Percentiles rank a stretch among this genome's conserved stretches.
phyloP scores from a whole-genome alignment of 306 rosid species.

The Glycine latifolia region DNA sequence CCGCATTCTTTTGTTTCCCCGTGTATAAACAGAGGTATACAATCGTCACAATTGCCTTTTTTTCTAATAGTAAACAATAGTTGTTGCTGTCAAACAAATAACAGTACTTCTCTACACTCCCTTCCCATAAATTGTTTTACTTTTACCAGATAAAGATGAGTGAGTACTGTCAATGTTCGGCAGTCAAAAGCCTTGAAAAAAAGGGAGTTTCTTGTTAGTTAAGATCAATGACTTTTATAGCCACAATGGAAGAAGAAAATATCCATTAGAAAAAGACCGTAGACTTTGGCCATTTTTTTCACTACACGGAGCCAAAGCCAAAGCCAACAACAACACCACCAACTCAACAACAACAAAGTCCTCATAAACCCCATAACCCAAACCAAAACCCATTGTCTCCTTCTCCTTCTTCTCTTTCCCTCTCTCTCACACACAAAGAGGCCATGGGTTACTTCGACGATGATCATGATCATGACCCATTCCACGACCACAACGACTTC shows the following conservation, averaged over 20 bases:
- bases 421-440: not conserved
- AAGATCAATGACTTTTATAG: constrained; percentile 20
- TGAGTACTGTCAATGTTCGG: constrained; percentile 9
- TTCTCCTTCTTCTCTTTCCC: not conserved
- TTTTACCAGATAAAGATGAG: not conserved
- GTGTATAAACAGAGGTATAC: too few species aligned
- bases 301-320: not conserved
- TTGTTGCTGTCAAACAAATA: not conserved
- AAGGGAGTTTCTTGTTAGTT: constrained; percentile 34
- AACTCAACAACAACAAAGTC: too few species aligned
- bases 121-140: not conserved
- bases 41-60: not conserved
- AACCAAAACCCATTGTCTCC: not conserved
- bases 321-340: not conserved
- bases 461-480: not conserved
- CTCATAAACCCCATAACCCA: too few species aligned
- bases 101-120: not conserved
- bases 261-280: not conserved
- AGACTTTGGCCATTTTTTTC: not conserved
- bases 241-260: not conserved
- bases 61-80: not conserved
- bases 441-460: not conserved
- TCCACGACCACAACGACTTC: constrained; percentile 26
- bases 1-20: too few species aligned
- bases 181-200: constrained; percentile 41